Percentiles rank a stretch among this genome's conserved stretches.
These are phyloP conservation scores for Boletus sp. DNA, from an alignment of 1,284 basidiomycete genomes.

Conservation along the genomic window DNA sequence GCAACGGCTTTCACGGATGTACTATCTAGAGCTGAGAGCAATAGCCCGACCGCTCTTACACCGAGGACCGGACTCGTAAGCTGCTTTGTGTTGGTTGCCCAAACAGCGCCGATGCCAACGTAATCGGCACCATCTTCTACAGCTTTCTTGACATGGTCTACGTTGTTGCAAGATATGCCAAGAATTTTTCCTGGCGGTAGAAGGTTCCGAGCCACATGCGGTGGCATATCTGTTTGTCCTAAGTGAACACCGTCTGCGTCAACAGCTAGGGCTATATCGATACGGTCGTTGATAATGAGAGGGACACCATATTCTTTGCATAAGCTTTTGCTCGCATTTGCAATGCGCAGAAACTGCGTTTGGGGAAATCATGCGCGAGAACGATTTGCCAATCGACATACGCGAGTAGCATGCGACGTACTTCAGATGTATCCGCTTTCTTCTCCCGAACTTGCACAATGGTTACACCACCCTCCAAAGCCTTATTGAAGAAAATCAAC, in stretches of 20 bases:
- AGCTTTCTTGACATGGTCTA: constrained; percentile 59
- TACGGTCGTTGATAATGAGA: constrained; percentile 87
- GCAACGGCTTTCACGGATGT: constrained; percentile 69
- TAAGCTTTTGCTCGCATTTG: constrained; percentile 64
- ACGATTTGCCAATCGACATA: not conserved
- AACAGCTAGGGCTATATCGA: constrained; percentile 82
- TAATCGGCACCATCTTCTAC: constrained; percentile 71
- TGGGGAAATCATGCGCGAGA: not conserved
- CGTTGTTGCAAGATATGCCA: constrained; percentile 76
- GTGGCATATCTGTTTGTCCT: constrained; percentile 87
- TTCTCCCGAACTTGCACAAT: constrained; percentile 91
- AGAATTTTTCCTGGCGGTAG: constrained; percentile 73
- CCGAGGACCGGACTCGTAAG: constrained; percentile 57
- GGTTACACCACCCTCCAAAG: constrained; percentile 83
- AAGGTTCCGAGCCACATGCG: constrained; percentile 63
- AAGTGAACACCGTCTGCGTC: constrained; percentile 82
- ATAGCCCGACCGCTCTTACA: constrained; percentile 59
- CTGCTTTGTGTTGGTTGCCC: constrained; percentile 71
- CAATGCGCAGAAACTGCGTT: constrained; percentile 75
- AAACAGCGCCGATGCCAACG: constrained; percentile 82
- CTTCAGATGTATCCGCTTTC: constrained; percentile 72
- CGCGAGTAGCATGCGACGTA: constrained; percentile 30
- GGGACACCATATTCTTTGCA: constrained; percentile 82
- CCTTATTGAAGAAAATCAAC: constrained; percentile 38
- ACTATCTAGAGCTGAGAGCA: constrained; percentile 63